These are phyloP conservation scores for Claviceps sp. DNA, from an alignment of 2,329 filamentous ascomycete genomes.

Conservation along the genomic window DNA sequence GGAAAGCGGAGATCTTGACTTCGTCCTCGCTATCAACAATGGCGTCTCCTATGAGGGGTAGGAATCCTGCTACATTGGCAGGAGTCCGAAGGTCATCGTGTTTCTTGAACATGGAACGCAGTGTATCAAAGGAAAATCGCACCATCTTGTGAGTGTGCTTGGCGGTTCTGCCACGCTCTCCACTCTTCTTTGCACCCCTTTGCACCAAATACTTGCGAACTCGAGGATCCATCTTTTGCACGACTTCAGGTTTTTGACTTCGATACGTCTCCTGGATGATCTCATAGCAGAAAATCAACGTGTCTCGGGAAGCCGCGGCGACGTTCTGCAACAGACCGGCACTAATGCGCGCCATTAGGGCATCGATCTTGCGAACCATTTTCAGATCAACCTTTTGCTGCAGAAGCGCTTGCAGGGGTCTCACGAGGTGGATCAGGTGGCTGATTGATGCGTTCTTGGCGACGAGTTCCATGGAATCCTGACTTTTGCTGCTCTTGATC, in stretches of 20 bases:
- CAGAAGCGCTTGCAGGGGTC: slow-evolving; percentile 65
- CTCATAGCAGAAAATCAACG: slow-evolving; percentile 91
- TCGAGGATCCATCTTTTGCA: slow-evolving; percentile 45
- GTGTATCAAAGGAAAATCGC: slow-evolving; percentile 75
- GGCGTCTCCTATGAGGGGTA: slow-evolving; percentile 80
- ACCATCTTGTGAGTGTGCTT: slow-evolving; percentile 79
- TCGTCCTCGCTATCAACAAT: slow-evolving; percentile 79
- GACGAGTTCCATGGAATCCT: slow-evolving; percentile 90
- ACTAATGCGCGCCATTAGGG: slow-evolving; percentile 70
- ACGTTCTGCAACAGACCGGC: slow-evolving; percentile 73
- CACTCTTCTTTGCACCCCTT: slow-evolving; percentile 61
- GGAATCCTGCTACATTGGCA: slow-evolving; percentile 68
- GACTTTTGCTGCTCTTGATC: slow-evolving; percentile 95
- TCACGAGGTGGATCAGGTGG: slow-evolving; percentile 61
- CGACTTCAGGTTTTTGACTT: slow-evolving; percentile 37
- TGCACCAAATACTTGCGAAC: slow-evolving; percentile 68
- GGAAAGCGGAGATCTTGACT: slow-evolving; percentile 76
- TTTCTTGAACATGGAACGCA: slow-evolving; percentile 76
- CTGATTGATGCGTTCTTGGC: slow-evolving; percentile 67
- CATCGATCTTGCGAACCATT: slow-evolving; percentile 81
- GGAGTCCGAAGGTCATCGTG: slow-evolving; percentile 68
- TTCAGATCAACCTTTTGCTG: slow-evolving; percentile 72
- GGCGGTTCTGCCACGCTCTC: slow-evolving; percentile 56
- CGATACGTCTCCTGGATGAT: slow-evolving; percentile 78
- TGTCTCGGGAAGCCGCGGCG: slow-evolving; percentile 62